A percentile compares a stretch with the other conserved stretches of the same genome.
Evolutionary conservation across 1,139 yeast species (phyloP).

Genomic region (Lodderomyces pseudojiufengensis): DNA sequence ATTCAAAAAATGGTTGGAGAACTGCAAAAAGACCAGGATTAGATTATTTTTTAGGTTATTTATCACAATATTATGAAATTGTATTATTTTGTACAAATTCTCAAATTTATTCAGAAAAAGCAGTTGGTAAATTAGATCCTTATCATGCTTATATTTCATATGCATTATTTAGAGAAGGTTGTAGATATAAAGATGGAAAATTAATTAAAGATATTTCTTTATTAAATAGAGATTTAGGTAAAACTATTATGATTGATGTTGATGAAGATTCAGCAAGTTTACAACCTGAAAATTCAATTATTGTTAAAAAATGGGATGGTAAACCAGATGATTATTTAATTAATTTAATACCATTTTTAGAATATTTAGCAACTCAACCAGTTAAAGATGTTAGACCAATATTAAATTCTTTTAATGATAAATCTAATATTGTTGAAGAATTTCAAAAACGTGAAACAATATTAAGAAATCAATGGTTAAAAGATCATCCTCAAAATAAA

Average conservation of each 20-base stretch:
- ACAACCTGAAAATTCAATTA: constrained; percentile 92
- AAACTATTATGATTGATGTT: constrained; percentile 77
- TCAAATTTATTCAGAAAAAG: constrained; percentile 80
- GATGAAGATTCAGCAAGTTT: constrained; percentile 67
- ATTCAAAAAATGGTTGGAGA: constrained; percentile 92
- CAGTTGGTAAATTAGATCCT: constrained; percentile 88
- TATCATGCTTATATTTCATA: constrained; percentile 85
- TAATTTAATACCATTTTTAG: constrained; percentile 84
- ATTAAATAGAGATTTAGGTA: constrained; percentile 85
- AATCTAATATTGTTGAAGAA: constrained; percentile 65
- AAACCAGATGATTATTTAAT: constrained; percentile 73
- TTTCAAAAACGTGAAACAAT: constrained; percentile 71
- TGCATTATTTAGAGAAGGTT: constrained; percentile 86
- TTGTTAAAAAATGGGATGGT: constrained; percentile 85
- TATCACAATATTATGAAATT: constrained; percentile 93
- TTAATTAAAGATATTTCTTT: constrained; percentile 81
- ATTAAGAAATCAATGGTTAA: constrained; percentile 64
- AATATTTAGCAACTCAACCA: constrained; percentile 90
- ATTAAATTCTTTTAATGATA: constrained; percentile 62
- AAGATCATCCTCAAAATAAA: constrained; percentile 52
- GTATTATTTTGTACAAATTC: constrained; percentile 85
- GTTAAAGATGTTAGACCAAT: constrained; percentile 89
- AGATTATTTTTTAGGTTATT: constrained; percentile 91
- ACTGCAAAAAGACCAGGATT: constrained; percentile 98
- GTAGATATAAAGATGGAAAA: constrained; percentile 85